Base-by-base conservation (phyloP, 2,329 filamentous ascomycete species). In the Colletotrichum godetiae region DNA sequence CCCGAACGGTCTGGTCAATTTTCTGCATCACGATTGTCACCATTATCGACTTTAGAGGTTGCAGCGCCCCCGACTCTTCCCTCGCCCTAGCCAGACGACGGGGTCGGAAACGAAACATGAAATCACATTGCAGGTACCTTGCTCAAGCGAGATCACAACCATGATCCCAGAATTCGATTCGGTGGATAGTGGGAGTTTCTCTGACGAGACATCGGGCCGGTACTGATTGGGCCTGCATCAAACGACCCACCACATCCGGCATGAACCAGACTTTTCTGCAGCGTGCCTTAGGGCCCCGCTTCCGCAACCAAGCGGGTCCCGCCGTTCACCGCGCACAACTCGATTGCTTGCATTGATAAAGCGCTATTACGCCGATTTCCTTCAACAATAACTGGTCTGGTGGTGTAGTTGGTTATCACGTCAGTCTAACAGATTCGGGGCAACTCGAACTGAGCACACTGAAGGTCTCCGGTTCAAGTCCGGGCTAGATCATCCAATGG, bases 321-420 rank as follows among this genome's bases (percentile, higher is more conserved):
- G 10, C 49, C 31, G 42, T 31, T 55, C 33, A 58, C 49, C 55
- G 55, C 27, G 56, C 53, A 53, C 52, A 49, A 19, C 19, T 19
- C 5, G 13, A 24, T 5, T 5, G 2, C 37, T 4, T n/a, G 12
- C 58, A 58, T 1, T 59, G 4, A 70, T 33, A 13, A 2, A 27
- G 1, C 5, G 10, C 55, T 4, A 56, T 42, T 35, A 12, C 2
- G 1, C 0, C 0, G 0, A 5, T 0, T 0, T 0, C 2, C 0
- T 2, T n/a, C 29, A 73, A 33, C 60, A 73, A 52, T n/a, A 46
- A 52, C 2, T 53, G 70, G 70, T 73, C 61, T 73, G 55, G 69
- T 81, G 78, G 79, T 80, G 79, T 80, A 81, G 84, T 85, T 85
- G 84, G 83, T 85, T 84, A 85, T 85, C 84, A 85, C 84, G 81